Evolutionary conservation across 805 yeast genomes (phyloP).

Genomic region (Nematodospora valgi): DNA sequence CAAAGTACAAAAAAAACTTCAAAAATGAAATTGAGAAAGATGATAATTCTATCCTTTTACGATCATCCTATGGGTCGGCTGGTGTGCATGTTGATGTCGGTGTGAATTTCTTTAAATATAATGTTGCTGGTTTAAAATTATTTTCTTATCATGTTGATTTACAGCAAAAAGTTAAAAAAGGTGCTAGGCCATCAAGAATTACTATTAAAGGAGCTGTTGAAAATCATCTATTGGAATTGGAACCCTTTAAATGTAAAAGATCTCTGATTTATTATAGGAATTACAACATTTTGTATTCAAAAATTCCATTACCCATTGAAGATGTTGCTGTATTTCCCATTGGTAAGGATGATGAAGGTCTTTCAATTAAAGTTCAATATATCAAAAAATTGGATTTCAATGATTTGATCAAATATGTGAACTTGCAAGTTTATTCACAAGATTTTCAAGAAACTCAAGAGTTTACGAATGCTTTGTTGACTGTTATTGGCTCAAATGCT

Average conservation of each 20-base stretch:
- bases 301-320: constrained; percentile 8
- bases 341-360: constrained; percentile 2
- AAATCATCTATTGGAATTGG: constrained; percentile 4
- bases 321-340: constrained; percentile 3
- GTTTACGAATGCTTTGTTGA: constrained; percentile 8
- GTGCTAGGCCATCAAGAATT: background rate
- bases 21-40: constrained; percentile 1
- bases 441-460: constrained; percentile 10
- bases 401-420: constrained; percentile 7
- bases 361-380: constrained; percentile 6
- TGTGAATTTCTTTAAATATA: constrained; percentile 7
- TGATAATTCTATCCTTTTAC: constrained; percentile 3
- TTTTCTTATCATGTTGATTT: constrained; percentile 9
- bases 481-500: constrained; percentile 8
- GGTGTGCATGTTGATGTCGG: constrained; percentile 7
- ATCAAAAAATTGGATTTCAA: constrained; percentile 8
- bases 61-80: constrained; percentile 9
- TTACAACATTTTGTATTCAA: constrained; percentile 5
- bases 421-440: constrained; percentile 5
- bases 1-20: constrained; percentile 2
- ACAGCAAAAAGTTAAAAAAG: constrained; percentile 1
- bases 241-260: constrained; percentile 10
- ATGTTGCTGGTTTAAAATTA: constrained; percentile 4
- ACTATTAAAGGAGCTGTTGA: constrained; percentile 7
- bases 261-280: constrained; percentile 6